Evolutionary conservation across 305 asterid species (phyloP).

Genomic region (Fraxinus velutina): DNA sequence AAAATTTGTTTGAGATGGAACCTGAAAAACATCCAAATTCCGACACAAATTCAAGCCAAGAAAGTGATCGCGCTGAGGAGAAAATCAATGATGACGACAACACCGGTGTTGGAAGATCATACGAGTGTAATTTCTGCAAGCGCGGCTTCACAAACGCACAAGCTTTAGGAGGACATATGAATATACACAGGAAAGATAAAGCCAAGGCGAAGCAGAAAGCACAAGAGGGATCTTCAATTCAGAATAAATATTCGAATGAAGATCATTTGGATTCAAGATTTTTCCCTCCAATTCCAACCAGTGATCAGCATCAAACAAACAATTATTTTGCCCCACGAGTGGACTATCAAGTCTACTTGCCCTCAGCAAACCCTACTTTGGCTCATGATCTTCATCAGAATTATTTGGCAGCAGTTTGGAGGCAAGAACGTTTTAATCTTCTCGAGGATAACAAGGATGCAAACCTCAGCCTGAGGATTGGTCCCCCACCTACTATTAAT

Average conservation of each 20-base stretch:
- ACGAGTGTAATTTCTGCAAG: conserved; percentile 68
- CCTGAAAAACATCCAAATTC: conserved; percentile 16
- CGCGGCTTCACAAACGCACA: conserved; percentile 79
- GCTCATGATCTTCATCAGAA: conserved; percentile 4
- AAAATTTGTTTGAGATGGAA: conserved; percentile 21
- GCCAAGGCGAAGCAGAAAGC: conserved; percentile 41
- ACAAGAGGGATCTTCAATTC: conserved; percentile 15
- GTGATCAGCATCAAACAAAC: conserved; percentile 1
- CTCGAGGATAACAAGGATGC: conserved; percentile 15
- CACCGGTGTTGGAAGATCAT: conserved; percentile 39
- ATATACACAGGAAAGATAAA: conserved; percentile 62
- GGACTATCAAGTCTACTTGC: conserved; percentile 36
- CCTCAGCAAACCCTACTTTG: conserved; percentile 42
- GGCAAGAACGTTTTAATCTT: not conserved
- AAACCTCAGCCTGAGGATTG: conserved; percentile 28
- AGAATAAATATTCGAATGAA: not conserved
- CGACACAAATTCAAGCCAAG: conserved; percentile 17
- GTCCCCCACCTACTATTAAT: conserved; percentile 13
- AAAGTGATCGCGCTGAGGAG: conserved; percentile 19
- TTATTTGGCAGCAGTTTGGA: conserved; percentile 10
- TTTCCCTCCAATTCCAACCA: conserved; percentile 7
- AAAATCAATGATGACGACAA: conserved; percentile 27
- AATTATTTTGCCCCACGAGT: not conserved
- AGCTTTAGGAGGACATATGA: conserved; percentile 84
- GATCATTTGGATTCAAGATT: conserved; percentile 20